phyloP scores from a whole-genome alignment of 2,329 filamentous ascomycete species.

The Orbilia ellipsospora region DNA sequence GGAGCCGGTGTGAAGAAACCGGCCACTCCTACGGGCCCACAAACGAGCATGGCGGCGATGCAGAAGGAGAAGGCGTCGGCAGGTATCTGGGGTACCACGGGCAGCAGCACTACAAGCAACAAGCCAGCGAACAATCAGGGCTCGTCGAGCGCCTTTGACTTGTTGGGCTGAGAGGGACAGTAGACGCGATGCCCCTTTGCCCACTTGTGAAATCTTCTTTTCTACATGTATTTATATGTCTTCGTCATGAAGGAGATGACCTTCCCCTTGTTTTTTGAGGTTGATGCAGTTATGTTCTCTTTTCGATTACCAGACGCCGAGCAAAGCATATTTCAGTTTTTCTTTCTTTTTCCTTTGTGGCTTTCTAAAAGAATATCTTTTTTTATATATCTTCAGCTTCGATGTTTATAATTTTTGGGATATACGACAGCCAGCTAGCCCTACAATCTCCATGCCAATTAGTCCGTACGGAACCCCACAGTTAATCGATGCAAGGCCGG shows the following conservation, averaged over 20 bases:
- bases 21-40: conserved; percentile 70
- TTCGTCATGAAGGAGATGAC: conserved; percentile 18
- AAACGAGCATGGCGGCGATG: conserved; percentile 87
- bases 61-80: conserved; percentile 98
- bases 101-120: conserved; percentile 61
- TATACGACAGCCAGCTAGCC: conserved; percentile 11
- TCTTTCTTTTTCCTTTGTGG: not conserved
- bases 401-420: conserved; percentile 50
- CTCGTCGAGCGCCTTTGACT: conserved; percentile 46
- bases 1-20: conserved; percentile 79
- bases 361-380: conserved; percentile 33
- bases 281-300: not conserved
- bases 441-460: not conserved
- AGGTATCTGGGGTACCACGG: conserved; percentile 87
- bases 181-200: not conserved
- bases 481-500: not conserved
- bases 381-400: conserved; percentile 4
- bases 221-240: conserved; percentile 49
- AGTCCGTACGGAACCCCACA: not conserved
- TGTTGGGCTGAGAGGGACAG: conserved; percentile 24
- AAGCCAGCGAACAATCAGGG: conserved; percentile 30
- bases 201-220: conserved; percentile 11
- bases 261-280: not conserved
- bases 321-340: conserved; percentile 31
- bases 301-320: conserved; percentile 2